Evolutionary conservation across 495 filamentous ascomycete genomes (phyloP).

Genomic region (Xylaria venustula): DNA sequence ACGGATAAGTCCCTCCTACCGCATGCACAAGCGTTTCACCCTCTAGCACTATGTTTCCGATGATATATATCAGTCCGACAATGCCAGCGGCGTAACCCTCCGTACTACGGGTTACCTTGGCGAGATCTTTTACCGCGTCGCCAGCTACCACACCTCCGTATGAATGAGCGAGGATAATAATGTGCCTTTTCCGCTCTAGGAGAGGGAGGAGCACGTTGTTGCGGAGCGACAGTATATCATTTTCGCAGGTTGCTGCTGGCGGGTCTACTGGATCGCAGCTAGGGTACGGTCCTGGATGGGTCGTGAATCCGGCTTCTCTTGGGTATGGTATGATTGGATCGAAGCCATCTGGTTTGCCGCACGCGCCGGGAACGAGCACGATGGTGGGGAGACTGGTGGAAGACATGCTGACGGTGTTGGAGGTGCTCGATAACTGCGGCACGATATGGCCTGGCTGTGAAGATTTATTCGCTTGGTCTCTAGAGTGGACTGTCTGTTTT

Average conservation of each 20-base stretch:
- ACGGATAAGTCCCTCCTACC: neutral
- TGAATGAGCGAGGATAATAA: conserved; percentile 5
- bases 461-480: no score
- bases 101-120: neutral
- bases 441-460: no score
- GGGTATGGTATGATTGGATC: neutral
- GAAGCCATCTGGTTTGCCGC: neutral
- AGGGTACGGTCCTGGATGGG: neutral
- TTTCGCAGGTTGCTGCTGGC: neutral
- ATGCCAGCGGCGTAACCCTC: neutral
- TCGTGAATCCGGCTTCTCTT: neutral
- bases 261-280: neutral
- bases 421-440: no score
- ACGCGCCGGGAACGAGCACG: conserved; percentile 6
- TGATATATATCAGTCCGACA: conserved; percentile 3
- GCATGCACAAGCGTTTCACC: neutral
- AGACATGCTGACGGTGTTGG: neutral
- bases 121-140: neutral
- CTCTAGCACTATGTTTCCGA: neutral
- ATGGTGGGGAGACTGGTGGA: neutral
- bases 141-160: conserved; percentile 4
- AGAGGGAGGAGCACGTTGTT: neutral
- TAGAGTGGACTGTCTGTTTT: no score
- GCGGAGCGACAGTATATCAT: neutral
- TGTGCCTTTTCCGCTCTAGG: neutral